These are phyloP conservation scores for Chaetoscypha palmicola DNA, from an alignment of 2,329 filamentous ascomycete genomes.

Conservation along the genomic window DNA sequence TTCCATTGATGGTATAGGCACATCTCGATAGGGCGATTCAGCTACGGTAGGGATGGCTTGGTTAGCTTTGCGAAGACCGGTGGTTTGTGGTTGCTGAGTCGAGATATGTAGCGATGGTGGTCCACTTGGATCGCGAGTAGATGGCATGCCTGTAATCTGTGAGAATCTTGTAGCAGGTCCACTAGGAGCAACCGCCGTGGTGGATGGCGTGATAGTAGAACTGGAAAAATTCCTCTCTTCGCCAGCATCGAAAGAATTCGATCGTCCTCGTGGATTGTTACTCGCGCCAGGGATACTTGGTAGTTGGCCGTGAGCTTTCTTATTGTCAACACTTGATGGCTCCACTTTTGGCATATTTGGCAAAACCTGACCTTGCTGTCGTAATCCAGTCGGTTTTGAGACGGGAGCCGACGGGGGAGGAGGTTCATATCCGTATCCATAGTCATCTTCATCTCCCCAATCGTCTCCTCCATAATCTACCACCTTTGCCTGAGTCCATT, in stretches of 20 bases:
- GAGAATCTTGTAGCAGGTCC: slow-evolving; percentile 28
- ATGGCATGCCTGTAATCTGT: slow-evolving; percentile 22
- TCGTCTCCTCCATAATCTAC: slow-evolving; percentile 89
- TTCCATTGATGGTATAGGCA: not conserved
- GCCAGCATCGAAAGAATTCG: slow-evolving; percentile 47
- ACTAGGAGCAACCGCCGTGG: slow-evolving; percentile 1
- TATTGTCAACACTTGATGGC: slow-evolving; percentile 11
- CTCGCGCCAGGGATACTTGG: slow-evolving; percentile 22
- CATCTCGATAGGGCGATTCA: slow-evolving; percentile 17
- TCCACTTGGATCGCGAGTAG: slow-evolving; percentile 19
- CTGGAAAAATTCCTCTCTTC: slow-evolving; percentile 46
- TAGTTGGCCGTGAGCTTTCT: slow-evolving; percentile 29
- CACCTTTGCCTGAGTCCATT: slow-evolving; percentile 87
- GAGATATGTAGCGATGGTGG: slow-evolving; percentile 22
- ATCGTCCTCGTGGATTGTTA: slow-evolving; percentile 17
- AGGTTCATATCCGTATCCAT: slow-evolving; percentile 38
- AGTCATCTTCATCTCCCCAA: slow-evolving; percentile 72
- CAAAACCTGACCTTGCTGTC: slow-evolving; percentile 35
- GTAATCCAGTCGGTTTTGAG: slow-evolving; percentile 35
- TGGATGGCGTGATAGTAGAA: slow-evolving; percentile 16
- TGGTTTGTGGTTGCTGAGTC: slow-evolving; percentile 19
- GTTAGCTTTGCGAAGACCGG: slow-evolving; percentile 19
- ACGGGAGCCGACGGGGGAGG: slow-evolving; percentile 35
- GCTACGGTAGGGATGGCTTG: slow-evolving; percentile 14
- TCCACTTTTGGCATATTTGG: slow-evolving; percentile 10